A percentile compares a stretch with the other conserved stretches of the same genome.
Evolutionary conservation across 1,284 basidiomycete genomes (phyloP).

Genomic region (Trichosporon sp.): DNA sequence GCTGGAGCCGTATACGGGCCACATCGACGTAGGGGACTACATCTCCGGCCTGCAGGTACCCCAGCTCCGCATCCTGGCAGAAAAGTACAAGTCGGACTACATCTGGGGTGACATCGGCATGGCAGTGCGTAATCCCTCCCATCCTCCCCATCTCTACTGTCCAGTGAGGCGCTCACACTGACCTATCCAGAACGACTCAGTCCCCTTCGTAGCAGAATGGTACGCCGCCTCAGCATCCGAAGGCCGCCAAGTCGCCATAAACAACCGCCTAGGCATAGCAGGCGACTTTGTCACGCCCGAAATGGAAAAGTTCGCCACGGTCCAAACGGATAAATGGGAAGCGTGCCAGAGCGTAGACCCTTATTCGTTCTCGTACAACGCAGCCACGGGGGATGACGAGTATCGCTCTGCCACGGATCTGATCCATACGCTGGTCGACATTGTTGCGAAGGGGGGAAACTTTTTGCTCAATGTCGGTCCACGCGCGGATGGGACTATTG

Average conservation of each 20-base stretch:
- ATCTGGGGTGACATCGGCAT: slow-evolving; percentile 58
- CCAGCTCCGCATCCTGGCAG: slow-evolving; percentile 56
- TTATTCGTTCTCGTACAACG: slow-evolving; percentile 40
- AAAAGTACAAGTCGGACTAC: slow-evolving; percentile 55
- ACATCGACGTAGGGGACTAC: slow-evolving; percentile 54
- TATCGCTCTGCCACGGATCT: slow-evolving; percentile 55
- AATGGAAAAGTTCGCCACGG: slow-evolving; percentile 53
- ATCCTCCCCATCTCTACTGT: too few species aligned
- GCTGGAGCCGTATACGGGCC: slow-evolving; percentile 56
- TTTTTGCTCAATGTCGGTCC: slow-evolving; percentile 58
- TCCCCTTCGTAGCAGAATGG: slow-evolving; percentile 54
- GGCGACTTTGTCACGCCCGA: slow-evolving; percentile 58
- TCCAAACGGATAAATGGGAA: slow-evolving; percentile 57
- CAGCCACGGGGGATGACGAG: slow-evolving; percentile 48
- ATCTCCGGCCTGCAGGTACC: slow-evolving; percentile 55
- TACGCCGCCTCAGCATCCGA: slow-evolving; percentile 53
- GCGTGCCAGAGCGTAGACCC: slow-evolving; percentile 41
- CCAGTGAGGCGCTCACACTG: slow-evolving; percentile 46
- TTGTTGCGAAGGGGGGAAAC: slow-evolving; percentile 43
- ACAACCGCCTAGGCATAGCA: slow-evolving; percentile 51
- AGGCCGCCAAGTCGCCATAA: slow-evolving; percentile 56
- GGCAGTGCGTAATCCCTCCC: slow-evolving; percentile 14
- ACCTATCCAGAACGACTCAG: slow-evolving; percentile 54
- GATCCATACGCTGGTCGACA: slow-evolving; percentile 55
- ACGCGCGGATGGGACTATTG: slow-evolving; percentile 54